Evolutionary conservation across 129 eudicot species (phyloP).

Genomic region (Deinandra increscens): DNA sequence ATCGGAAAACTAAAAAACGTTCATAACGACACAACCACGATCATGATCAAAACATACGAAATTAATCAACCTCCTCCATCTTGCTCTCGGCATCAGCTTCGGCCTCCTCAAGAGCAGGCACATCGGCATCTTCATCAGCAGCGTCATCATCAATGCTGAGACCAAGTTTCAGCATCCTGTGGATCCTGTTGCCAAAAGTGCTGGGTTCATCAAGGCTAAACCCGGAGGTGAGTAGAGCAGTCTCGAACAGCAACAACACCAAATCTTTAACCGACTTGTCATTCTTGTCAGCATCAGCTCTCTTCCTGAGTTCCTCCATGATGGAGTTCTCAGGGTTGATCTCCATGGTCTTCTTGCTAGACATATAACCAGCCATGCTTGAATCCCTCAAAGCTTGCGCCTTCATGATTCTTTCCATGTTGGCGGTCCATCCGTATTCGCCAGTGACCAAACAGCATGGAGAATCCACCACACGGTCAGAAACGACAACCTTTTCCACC

Average conservation of each 20-base stretch:
- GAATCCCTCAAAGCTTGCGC: conserved; percentile 26
- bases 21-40: neutral
- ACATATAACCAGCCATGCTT: conserved; percentile 32
- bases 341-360: conserved; percentile 63
- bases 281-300: conserved; percentile 79
- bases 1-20: neutral
- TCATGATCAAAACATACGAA: neutral
- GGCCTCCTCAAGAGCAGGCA: conserved; percentile 73
- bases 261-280: conserved; percentile 79
- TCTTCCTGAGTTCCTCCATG: conserved; percentile 84
- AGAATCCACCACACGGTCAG: conserved; percentile 80
- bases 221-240: conserved; percentile 69
- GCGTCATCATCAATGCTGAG: conserved; percentile 78
- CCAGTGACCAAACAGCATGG: conserved; percentile 87
- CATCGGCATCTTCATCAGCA: conserved; percentile 50
- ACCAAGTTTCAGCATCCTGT: conserved; percentile 66
- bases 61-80: conserved; percentile 89
- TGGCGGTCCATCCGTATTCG: conserved; percentile 52
- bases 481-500: conserved; percentile 38
- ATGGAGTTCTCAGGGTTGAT: conserved; percentile 76
- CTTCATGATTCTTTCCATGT: conserved; percentile 30
- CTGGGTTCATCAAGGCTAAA: conserved; percentile 89
- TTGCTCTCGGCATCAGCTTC: conserved; percentile 78
- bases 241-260: conserved; percentile 73
- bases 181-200: conserved; percentile 52